phyloP scores from a whole-genome alignment of 1,139 yeast species.

The Protomyces arabidopsidicola region DNA sequence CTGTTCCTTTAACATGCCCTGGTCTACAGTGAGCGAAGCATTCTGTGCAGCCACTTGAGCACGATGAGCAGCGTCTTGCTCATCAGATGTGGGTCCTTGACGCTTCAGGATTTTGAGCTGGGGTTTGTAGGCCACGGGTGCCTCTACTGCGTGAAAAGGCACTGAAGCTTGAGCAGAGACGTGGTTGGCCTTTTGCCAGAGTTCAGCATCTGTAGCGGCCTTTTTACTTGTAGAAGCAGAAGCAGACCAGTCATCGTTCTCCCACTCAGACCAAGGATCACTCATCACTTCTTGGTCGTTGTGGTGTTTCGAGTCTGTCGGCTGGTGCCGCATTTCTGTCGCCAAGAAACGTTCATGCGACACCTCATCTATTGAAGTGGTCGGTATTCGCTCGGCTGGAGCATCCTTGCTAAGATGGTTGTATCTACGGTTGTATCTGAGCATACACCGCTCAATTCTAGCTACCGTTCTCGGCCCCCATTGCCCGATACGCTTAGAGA shows the following conservation, averaged over 20 bases:
- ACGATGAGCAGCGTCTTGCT: background rate
- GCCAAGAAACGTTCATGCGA: no score
- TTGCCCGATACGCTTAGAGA: slow-evolving; percentile 10
- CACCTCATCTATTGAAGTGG: no score
- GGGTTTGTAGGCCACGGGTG: slow-evolving; percentile 9
- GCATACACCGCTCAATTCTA: background rate
- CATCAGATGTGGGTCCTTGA: background rate
- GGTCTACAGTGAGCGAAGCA: background rate
- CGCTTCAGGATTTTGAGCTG: slow-evolving; percentile 10
- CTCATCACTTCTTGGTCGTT: background rate
- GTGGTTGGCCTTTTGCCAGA: slow-evolving; percentile 17
- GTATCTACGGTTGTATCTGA: background rate
- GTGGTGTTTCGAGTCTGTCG: background rate
- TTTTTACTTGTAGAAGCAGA: background rate
- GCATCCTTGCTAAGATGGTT: background rate
- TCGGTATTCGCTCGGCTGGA: no score
- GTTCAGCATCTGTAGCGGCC: slow-evolving; percentile 1
- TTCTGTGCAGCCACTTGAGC: background rate
- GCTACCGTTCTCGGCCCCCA: background rate
- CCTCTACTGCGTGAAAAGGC: background rate
- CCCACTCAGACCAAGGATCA: slow-evolving; percentile 25
- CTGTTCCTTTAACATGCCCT: slow-evolving; percentile 6
- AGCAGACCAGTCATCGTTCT: slow-evolving; percentile 23
- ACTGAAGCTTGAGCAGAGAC: background rate
- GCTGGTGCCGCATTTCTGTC: background rate